Percentiles rank a stretch among this genome's conserved stretches.
phyloP scores from a whole-genome alignment of 1,139 yeast species.

The Insectozyma bohioensis region DNA sequence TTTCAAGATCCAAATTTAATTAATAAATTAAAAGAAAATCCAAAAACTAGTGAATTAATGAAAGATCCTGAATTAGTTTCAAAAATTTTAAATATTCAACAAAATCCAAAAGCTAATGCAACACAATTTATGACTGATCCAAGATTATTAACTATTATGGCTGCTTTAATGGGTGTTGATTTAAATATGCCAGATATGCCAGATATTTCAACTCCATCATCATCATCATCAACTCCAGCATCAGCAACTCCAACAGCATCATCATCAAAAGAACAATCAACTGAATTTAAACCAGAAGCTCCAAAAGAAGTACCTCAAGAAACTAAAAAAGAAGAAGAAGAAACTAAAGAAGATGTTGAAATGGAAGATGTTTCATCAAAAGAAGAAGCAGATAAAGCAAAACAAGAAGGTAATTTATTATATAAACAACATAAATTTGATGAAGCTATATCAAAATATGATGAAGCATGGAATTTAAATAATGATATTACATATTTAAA shows the following conservation, averaged over 20 bases:
- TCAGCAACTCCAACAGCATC: slow-evolving; percentile 20
- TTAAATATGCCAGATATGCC: slow-evolving; percentile 50
- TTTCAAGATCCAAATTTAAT: slow-evolving; percentile 81
- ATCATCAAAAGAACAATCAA: slow-evolving; percentile 22
- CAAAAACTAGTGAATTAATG: slow-evolving; percentile 84
- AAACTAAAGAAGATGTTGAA: slow-evolving; percentile 31
- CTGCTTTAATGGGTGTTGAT: slow-evolving; percentile 82
- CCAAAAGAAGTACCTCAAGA: slow-evolving; percentile 21
- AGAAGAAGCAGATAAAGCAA: slow-evolving; percentile 71
- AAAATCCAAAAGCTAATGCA: slow-evolving; percentile 74
- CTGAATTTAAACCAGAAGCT: slow-evolving; percentile 19
- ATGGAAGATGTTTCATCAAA: slow-evolving; percentile 31
- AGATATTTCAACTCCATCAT: no score
- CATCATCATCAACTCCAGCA: no score
- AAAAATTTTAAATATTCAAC: slow-evolving; percentile 63
- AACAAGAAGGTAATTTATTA: slow-evolving; percentile 81
- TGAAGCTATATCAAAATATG: slow-evolving; percentile 84
- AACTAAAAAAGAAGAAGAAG: slow-evolving; percentile 15
- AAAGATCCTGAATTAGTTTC: slow-evolving; percentile 82
- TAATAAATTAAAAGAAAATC: slow-evolving; percentile 73
- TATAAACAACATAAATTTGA: slow-evolving; percentile 90
- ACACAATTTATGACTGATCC: slow-evolving; percentile 72
- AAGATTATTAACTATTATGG: slow-evolving; percentile 85
- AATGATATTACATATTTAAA: slow-evolving; percentile 91
- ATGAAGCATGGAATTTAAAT: slow-evolving; percentile 80